Evolutionary conservation across 129 eudicot species (phyloP), one percentile per base, ranked within the genome.

Genomic region (Gnaphalium uliginosum): DNA sequence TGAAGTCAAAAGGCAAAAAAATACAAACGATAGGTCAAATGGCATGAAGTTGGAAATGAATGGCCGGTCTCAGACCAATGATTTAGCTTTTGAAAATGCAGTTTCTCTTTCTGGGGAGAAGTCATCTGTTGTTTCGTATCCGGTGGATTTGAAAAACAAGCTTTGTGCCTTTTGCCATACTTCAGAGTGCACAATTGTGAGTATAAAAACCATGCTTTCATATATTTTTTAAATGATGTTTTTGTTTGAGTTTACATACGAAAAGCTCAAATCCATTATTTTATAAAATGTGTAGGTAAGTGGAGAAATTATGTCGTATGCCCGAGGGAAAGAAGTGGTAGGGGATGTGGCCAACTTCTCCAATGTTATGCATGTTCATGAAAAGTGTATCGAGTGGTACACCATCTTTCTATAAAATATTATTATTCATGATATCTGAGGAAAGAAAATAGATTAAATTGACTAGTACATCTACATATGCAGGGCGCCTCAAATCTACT

Each of bases 81-180:
- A 21, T 18, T 41, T 62, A 23, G 56, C 15, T 41, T 61, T 63
- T 29, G 81, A 76, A 30, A 75, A 66, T 46, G 72, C 60, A 46
- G 74, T 68, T 21, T 67, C 69, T 69, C 41, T 30, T 39, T 48
- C 84, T 68, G 65, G 58, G 68, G 76, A 51, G 60, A 74, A 82
- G 33, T 33, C 65, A 5, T 60, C 65, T 22, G 81, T 56, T 29
- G 71, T 54, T 58, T 81, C 66, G 54, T 80, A 75, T 59, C 68
- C 15, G 9, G 4, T 29, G 10, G 3, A 73, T 27, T 24, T 18
- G 32, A 72, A 33, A 62, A 77, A 26, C 56, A 81, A 75, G 58
- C 64, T 78, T 73, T 94, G 99, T 72, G 97, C 83, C n/a, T 91
- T 94, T 74, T 94, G 99, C 84, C 89, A 87, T 79, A 76, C 91